phyloP scores from a whole-genome alignment of 495 filamentous ascomycete genomes.

The Ramalina intermedia region DNA sequence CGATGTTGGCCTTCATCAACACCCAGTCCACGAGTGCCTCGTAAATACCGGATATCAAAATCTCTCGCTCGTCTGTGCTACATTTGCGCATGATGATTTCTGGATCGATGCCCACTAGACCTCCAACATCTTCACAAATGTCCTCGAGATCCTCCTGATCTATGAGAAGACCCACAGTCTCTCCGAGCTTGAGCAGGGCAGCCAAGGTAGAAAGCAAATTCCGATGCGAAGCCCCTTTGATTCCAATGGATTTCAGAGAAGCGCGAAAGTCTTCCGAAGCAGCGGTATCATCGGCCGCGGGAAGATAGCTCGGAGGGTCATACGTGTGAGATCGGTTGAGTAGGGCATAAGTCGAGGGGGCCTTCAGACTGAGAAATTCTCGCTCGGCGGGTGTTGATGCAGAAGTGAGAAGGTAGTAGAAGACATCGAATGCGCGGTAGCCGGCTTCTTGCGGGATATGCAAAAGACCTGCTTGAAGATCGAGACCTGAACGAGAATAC shows the following conservation, averaged over 20 bases:
- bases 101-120: constrained; percentile 72
- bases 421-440: constrained; percentile 92
- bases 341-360: constrained; percentile 61
- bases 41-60: constrained; percentile 74
- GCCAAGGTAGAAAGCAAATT: constrained; percentile 73
- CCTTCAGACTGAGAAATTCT: constrained; percentile 76
- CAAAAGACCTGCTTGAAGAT: constrained; percentile 68
- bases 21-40: constrained; percentile 95
- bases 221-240: constrained; percentile 69
- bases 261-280: constrained; percentile 83
- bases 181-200: constrained; percentile 79
- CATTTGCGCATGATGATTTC: constrained; percentile 68
- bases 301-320: constrained; percentile 74
- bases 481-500: constrained; percentile 75
- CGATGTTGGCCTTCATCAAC: constrained; percentile 74
- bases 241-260: constrained; percentile 74
- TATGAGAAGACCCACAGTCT: constrained; percentile 70
- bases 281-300: constrained; percentile 85
- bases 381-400: constrained; percentile 81
- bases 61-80: constrained; percentile 66
- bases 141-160: constrained; percentile 78
- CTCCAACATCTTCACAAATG: constrained; percentile 79
- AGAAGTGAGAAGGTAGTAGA: constrained; percentile 88
- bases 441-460: constrained; percentile 66
- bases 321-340: constrained; percentile 76